Base-by-base conservation (phyloP, 345 rosid genomes). In the Rhizophora apiculata region DNA sequence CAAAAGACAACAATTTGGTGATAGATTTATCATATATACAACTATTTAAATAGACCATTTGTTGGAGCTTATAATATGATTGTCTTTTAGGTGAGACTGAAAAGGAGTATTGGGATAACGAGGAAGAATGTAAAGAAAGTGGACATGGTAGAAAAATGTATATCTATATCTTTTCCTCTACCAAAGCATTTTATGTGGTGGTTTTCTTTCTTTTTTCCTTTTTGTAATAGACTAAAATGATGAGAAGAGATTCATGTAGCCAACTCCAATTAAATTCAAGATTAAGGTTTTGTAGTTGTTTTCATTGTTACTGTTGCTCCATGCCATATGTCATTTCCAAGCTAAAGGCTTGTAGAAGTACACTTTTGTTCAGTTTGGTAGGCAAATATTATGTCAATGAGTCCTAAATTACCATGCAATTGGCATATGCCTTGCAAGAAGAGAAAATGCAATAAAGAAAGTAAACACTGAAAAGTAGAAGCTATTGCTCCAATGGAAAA, bases 141-240 rank as follows among this genome's bases (percentile, higher is more conserved):
- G 62, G 64, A 60, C 32, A 20, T n/a, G 16, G 36, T 29, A 59
- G 6, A 63, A 67, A 62, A 56, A 8, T 73, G 73, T 68, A 57
- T 43, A 63, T 15, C 16, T 46, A 19, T 31, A 11, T 43, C 48
- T 2, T 43, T 11, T 43, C 48, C 48, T 11, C 1, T 43, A 18
- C 48, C 16, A 10, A 43, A 43, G 18, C 48, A 10, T 43, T 43
- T 43, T 43, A 43, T 55, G 60, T 30, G 16, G 26, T 59, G 60
- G 31, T 66, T n/a, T 2, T n/a, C 18, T 30, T 39, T 29, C 66
- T 22, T 39, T 6, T 15, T 26, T 24, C 3, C 2, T 43, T 11
- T 43, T 13, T 31, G 13, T 37, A 37, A 43, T 43, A 43, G 4
- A 43, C 11, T 3, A 2, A 13, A 3, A 43, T 10, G 13, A 37